Percentiles rank a stretch among this genome's conserved stretches.
phyloP scores from a whole-genome alignment of 2,329 filamentous ascomycete genomes.

The Pezicula rhizophila region DNA sequence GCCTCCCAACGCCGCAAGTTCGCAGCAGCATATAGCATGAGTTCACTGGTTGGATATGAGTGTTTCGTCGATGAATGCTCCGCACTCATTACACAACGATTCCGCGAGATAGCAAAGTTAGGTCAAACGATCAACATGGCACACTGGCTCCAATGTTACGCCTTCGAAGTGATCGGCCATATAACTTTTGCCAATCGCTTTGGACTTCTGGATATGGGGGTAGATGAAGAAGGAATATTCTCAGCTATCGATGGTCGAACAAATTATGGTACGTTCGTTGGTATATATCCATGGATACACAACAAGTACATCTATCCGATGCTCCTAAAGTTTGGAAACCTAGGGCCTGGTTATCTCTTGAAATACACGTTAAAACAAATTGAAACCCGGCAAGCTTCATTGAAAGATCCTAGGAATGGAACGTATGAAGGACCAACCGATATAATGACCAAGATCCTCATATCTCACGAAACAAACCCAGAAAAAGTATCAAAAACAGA shows the following conservation, averaged over 20 bases:
- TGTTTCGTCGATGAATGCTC: constrained; percentile 41
- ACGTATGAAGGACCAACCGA: constrained; percentile 20
- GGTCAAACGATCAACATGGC: constrained; percentile 31
- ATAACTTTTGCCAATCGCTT: constrained; percentile 37
- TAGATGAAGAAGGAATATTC: constrained; percentile 39
- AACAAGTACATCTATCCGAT: constrained; percentile 24
- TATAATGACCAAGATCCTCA: constrained; percentile 37
- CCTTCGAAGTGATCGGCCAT: constrained; percentile 45
- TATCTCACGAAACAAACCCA: constrained; percentile 28
- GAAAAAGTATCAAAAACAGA: constrained; percentile 30
- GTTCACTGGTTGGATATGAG: constrained; percentile 41
- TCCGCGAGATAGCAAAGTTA: constrained; percentile 31
- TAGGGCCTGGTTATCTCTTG: constrained; percentile 8
- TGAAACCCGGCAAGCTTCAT: constrained; percentile 5
- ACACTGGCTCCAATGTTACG: constrained; percentile 41
- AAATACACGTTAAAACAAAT: constrained; percentile 16
- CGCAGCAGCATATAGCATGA: constrained; percentile 41
- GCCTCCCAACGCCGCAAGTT: constrained; percentile 33
- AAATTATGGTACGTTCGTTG: constrained; percentile 34
- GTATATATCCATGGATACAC: constrained; percentile 37
- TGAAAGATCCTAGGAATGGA: constrained; percentile 11
- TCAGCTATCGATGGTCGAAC: constrained; percentile 28
- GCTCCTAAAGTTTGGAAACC: constrained; percentile 13
- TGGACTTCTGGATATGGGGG: constrained; percentile 40
- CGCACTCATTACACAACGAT: constrained; percentile 31